These are phyloP conservation scores for Ottelia alismoides DNA, from an alignment of 106 monocot genomes.

Conservation along the genomic window DNA sequence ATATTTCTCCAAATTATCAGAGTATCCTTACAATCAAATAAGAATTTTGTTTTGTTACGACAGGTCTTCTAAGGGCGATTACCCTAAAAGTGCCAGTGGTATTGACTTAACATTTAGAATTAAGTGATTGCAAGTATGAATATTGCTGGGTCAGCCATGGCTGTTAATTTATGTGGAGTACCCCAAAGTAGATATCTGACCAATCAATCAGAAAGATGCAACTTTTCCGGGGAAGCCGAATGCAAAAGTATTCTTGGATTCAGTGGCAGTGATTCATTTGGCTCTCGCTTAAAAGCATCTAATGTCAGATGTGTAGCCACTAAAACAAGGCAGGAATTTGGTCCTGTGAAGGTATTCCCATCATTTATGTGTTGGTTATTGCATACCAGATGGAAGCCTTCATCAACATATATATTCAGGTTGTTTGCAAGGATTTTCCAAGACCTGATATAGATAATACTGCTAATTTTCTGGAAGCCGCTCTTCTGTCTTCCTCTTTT, in stretches of 20 bases:
- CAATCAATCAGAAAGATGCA: too few species aligned
- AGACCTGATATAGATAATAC: conserved; percentile 83
- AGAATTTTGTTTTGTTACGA: too few species aligned
- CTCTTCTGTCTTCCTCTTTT: conserved; percentile 56
- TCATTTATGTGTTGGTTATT: neutral
- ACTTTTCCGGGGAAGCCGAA: too few species aligned
- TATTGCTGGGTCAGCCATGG: too few species aligned
- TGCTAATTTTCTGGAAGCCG: conserved; percentile 79
- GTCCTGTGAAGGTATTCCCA: conserved; percentile 27
- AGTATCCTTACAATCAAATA: too few species aligned
- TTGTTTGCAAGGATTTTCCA: conserved; percentile 57
- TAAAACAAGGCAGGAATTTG: conserved; percentile 1
- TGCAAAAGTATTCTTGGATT: conserved; percentile 10
- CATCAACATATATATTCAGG: conserved; percentile 5
- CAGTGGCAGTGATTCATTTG: conserved; percentile 26
- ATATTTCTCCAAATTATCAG: too few species aligned
- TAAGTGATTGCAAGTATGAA: too few species aligned
- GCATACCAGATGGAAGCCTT: neutral
- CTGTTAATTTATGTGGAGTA: too few species aligned
- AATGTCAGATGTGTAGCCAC: neutral
- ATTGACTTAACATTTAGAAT: too few species aligned
- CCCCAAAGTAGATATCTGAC: too few species aligned
- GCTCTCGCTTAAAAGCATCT: conserved; percentile 13
- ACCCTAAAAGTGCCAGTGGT: too few species aligned
- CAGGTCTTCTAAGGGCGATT: too few species aligned